Evolutionary conservation across 192 early-diverging fungal species (phyloP).

Genomic region (Umbelopsis sp.): DNA sequence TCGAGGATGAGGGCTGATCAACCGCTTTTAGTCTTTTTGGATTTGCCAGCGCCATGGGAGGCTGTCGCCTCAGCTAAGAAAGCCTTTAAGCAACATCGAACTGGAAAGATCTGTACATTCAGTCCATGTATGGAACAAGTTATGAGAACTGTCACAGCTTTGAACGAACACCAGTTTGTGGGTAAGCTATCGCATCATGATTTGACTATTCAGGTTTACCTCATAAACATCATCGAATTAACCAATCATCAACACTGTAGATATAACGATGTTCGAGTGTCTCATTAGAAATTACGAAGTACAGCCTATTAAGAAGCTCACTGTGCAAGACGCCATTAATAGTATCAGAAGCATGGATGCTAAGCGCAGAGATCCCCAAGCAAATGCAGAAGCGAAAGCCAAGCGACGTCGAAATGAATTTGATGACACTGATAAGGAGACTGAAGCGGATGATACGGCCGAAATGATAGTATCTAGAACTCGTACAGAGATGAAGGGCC

Average conservation of each 20-base stretch:
- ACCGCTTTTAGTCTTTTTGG: constrained; percentile 75
- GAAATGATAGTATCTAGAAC: constrained; percentile 65
- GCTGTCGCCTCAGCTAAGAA: constrained; percentile 83
- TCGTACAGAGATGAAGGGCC: constrained; percentile 67
- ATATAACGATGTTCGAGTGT: constrained; percentile 93
- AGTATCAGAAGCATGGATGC: constrained; percentile 27
- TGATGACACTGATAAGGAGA: constrained; percentile 25
- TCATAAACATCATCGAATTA: neutral
- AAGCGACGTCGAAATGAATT: neutral
- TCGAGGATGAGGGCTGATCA: neutral
- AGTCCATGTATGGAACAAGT: constrained; percentile 98
- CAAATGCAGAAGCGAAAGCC: constrained; percentile 27
- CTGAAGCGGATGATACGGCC: constrained; percentile 25
- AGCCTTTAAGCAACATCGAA: constrained; percentile 77
- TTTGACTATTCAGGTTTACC: neutral
- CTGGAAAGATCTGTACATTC: constrained; percentile 92
- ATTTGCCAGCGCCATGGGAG: constrained; percentile 97
- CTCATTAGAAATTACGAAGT: constrained; percentile 81
- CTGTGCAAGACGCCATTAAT: constrained; percentile 66
- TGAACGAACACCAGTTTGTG: constrained; percentile 86
- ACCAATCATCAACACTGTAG: constrained; percentile 32
- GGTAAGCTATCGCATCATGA: constrained; percentile 45
- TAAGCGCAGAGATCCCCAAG: constrained; percentile 36
- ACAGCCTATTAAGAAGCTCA: constrained; percentile 58
- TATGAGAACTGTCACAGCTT: constrained; percentile 69